Evolutionary conservation across 2,329 filamentous ascomycete genomes (phyloP).

Genomic region (Pezicula carpinea): DNA sequence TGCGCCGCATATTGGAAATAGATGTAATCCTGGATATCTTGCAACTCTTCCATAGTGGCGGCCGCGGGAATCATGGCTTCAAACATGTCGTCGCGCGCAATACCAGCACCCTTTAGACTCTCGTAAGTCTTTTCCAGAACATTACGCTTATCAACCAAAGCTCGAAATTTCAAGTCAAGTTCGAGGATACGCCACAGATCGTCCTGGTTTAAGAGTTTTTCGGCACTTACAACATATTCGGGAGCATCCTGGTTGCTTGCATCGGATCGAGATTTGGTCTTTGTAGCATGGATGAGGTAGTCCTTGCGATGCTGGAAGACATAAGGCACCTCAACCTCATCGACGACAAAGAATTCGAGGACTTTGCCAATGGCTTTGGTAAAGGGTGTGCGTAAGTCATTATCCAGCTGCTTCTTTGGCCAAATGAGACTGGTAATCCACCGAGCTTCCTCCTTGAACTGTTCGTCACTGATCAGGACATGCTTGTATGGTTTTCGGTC

Average conservation of each 20-base stretch:
- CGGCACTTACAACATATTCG: slow-evolving; percentile 70
- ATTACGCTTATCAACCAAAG: slow-evolving; percentile 86
- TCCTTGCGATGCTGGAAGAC: slow-evolving; percentile 98
- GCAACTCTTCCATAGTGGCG: slow-evolving; percentile 87
- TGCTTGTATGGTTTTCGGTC: slow-evolving; percentile 85
- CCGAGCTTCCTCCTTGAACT: slow-evolving; percentile 81
- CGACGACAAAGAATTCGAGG: slow-evolving; percentile 89
- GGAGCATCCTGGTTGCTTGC: slow-evolving; percentile 65
- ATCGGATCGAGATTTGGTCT: slow-evolving; percentile 51
- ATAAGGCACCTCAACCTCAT: slow-evolving; percentile 93
- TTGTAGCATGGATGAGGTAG: slow-evolving; percentile 87
- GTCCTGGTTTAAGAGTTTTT: slow-evolving; percentile 86
- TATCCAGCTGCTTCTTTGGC: slow-evolving; percentile 67
- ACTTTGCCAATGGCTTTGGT: slow-evolving; percentile 86
- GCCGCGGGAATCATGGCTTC: slow-evolving; percentile 78
- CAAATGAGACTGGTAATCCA: slow-evolving; percentile 92
- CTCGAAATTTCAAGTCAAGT: slow-evolving; percentile 90
- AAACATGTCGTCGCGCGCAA: slow-evolving; percentile 68
- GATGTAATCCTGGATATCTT: slow-evolving; percentile 93
- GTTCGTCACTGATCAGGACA: slow-evolving; percentile 73
- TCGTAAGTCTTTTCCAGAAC: slow-evolving; percentile 75
- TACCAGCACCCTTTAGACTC: slow-evolving; percentile 57
- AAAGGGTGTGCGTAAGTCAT: slow-evolving; percentile 76
- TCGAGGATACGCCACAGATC: slow-evolving; percentile 96
- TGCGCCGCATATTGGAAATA: slow-evolving; percentile 88